Percentiles rank a stretch among this genome's conserved stretches.
Evolutionary conservation across 805 yeast genomes (phyloP).

Genomic region (Myxozyma melibiosi): DNA sequence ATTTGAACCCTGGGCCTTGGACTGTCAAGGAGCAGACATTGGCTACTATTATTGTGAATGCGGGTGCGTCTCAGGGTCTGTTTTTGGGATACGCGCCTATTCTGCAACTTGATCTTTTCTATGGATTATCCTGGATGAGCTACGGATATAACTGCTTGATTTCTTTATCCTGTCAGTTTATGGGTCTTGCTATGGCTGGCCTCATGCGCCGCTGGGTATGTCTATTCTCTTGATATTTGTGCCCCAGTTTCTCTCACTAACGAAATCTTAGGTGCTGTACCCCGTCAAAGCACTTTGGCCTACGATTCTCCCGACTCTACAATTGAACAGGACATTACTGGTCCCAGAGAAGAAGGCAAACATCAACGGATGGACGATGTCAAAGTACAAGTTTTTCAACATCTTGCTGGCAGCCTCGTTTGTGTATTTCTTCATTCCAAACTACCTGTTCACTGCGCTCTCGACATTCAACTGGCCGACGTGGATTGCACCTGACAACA

Average conservation of each 20-base stretch:
- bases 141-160: constrained; percentile 59
- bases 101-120: constrained; percentile 34
- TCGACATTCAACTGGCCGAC: constrained; percentile 61
- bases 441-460: constrained; percentile 59
- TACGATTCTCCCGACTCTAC: constrained; percentile 56
- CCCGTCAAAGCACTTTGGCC: constrained; percentile 73
- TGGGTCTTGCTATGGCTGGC: constrained; percentile 71
- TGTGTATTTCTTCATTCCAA: constrained; percentile 63
- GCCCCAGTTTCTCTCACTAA: background rate
- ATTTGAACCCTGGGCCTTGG: constrained; percentile 68
- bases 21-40: constrained; percentile 65
- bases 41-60: constrained; percentile 48
- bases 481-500: constrained; percentile 63
- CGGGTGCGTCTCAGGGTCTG: constrained; percentile 13
- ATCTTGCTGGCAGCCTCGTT: constrained; percentile 47
- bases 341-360: constrained; percentile 36
- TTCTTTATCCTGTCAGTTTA: constrained; percentile 57
- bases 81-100: constrained; percentile 18
- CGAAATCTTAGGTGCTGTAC: constrained; percentile 45
- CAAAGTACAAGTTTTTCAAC: constrained; percentile 54
- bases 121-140: constrained; percentile 42
- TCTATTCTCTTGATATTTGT: background rate
- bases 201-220: constrained; percentile 55
- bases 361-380: constrained; percentile 62
- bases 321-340: constrained; percentile 34